Conservation (phyloP, 2,329 filamentous ascomycete genomes). For the Juglanconis oblonga region DNA sequence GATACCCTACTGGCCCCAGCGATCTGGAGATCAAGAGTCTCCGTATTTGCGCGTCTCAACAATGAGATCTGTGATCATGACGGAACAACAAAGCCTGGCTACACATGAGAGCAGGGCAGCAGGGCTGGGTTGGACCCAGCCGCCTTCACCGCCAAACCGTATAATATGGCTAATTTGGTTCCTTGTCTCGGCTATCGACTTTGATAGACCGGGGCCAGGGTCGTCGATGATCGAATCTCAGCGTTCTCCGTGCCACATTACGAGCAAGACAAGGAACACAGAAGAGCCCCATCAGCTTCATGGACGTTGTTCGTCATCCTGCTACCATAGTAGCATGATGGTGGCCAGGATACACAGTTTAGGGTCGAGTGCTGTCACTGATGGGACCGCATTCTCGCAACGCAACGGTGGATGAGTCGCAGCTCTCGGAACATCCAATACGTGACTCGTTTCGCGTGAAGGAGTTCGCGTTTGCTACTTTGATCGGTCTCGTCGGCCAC, state of each 20-base stretch:
- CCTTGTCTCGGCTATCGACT: constrained; percentile 11
- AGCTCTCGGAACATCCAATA: neutral
- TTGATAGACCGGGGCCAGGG: neutral
- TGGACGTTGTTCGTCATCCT: too few relatives aligned
- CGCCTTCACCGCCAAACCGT: constrained; percentile 12
- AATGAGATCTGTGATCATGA: neutral
- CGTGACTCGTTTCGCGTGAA: neutral
- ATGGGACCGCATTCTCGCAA: too few relatives aligned
- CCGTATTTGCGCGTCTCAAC: constrained; percentile 6
- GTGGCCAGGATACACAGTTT: too few relatives aligned
- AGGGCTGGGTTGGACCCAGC: constrained; percentile 9
- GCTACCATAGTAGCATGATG: too few relatives aligned
- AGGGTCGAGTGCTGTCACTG: too few relatives aligned
- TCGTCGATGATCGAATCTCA: constrained; percentile 6
- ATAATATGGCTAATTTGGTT: constrained; percentile 1
- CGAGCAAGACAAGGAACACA: neutral
- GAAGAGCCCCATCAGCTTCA: too few relatives aligned
- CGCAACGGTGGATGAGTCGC: too few relatives aligned
- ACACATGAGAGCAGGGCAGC: neutral
- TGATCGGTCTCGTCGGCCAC: neutral
- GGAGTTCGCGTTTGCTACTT: neutral
- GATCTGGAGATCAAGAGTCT: neutral
- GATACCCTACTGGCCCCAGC: neutral
- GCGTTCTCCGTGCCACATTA: neutral
- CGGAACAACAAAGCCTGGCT: neutral